phyloP scores from a whole-genome alignment of 345 rosid genomes.

The Populus davidiana region DNA sequence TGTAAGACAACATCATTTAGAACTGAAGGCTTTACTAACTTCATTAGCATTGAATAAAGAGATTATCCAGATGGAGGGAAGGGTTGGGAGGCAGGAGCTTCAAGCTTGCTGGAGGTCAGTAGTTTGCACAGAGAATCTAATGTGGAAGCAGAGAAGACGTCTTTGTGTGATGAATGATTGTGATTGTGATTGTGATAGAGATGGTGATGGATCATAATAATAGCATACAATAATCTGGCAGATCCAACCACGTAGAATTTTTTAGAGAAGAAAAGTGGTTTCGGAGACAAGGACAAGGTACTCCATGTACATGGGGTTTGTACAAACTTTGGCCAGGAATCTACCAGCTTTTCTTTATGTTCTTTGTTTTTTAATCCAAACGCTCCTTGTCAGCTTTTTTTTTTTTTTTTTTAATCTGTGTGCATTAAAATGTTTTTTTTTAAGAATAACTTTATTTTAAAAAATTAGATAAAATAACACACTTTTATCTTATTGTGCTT shows the following conservation, averaged over 20 bases:
- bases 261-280: background rate
- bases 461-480: no score
- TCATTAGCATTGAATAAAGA: no score
- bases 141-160: background rate
- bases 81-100: no score
- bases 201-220: background rate
- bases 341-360: conserved; percentile 17
- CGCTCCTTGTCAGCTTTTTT: conserved; percentile 17
- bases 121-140: background rate
- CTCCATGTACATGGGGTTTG: background rate
- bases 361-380: conserved; percentile 4
- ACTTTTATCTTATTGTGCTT: accelerated
- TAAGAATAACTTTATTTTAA: no score
- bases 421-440: background rate
- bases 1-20: no score
- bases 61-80: no score
- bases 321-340: conserved; percentile 16
- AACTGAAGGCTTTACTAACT: no score
- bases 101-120: background rate
- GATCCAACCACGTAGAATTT: background rate
- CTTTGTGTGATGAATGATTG: background rate
- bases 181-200: background rate
- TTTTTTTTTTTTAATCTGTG: conserved; percentile 5
- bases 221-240: background rate
- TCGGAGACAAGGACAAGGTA: conserved; percentile 2